Evolutionary conservation across 257 asterid genomes (phyloP), one percentile per base, ranked within the genome.

Genomic region (Nicotiana tomentosiformis): DNA sequence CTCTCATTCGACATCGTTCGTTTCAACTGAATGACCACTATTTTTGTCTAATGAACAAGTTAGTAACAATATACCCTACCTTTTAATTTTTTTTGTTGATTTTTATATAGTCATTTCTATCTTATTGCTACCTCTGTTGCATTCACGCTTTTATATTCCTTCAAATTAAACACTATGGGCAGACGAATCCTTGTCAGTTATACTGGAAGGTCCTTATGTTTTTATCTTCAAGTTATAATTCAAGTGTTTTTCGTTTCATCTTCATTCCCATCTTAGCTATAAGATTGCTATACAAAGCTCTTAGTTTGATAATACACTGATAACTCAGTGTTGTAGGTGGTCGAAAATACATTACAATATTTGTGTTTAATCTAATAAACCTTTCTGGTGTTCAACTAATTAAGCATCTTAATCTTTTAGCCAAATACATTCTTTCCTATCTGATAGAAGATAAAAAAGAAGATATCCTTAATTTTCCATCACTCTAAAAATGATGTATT

Each of bases 161-260:
- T 32, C 35, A 32, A 32, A 32, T 32, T 32, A 32, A 32, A 32
- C 35, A 32, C 35, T 5, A 35, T 35, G 43, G 43, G 43, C 7
- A 35, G 77, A 92, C 74, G 95, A 88, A 82, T 95, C 93, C 90
- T 91, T 91, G 85, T 86, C 86, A 82, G 84, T 88, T 86, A 82
- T 91, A 93, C 86, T 91, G 91, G 94, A 77, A 90, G 92, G 82
- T 49, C 86, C 65, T 77, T 58, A 16, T 67, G 11, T 60, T 39
- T 69, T 87, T 89, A 85, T 90, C 58, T 20, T 39, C n/a, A 43
- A 20, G 20, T 70, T 43, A 35, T 35, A 43, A 20, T 70, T 43
- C 20, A 20, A 20, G 35, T 5, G 78, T 11, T 39, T 29, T 1
- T 5, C n/a, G 3, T 70, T 70, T 43, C 35, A 70, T 43, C 58